phyloP scores from a whole-genome alignment of 2,329 filamentous ascomycete genomes.

The Exophiala sp. region DNA sequence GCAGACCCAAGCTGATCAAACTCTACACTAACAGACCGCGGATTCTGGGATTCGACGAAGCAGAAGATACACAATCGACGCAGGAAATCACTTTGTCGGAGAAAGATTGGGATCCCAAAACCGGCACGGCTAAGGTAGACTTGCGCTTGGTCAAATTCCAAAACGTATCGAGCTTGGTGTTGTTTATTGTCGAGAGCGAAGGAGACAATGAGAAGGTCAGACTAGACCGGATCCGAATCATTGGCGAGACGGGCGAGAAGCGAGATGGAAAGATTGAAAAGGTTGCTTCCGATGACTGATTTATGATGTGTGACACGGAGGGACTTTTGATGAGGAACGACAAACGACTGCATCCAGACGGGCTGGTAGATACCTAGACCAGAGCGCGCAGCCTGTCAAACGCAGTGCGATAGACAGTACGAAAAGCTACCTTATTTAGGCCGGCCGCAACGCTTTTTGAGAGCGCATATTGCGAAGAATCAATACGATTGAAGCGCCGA shows the following conservation, averaged over 20 bases:
- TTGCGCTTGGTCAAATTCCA: conserved; percentile 97
- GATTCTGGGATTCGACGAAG: conserved; percentile 91
- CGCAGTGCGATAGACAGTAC: conserved; percentile 6
- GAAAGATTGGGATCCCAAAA: conserved; percentile 69
- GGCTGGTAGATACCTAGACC: conserved; percentile 3
- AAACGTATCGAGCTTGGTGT: conserved; percentile 75
- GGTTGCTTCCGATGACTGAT: conserved; percentile 62
- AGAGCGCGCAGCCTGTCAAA: not conserved
- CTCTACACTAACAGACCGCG: conserved; percentile 84
- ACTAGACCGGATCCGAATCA: conserved; percentile 55
- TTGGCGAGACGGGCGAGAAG: conserved; percentile 89
- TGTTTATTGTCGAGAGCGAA: conserved; percentile 85
- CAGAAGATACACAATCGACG: conserved; percentile 74
- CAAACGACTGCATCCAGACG: conserved; percentile 16
- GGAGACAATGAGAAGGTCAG: conserved; percentile 78
- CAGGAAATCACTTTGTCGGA: conserved; percentile 70
- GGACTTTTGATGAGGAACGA: conserved; percentile 10
- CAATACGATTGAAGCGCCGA: not conserved
- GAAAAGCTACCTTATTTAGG: not conserved
- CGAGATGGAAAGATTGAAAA: conserved; percentile 92
- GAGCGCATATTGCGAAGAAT: too few species aligned
- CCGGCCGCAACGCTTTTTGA: not conserved
- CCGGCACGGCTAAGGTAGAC: conserved; percentile 64
- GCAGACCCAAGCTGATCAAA: conserved; percentile 75
- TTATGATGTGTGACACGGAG: not conserved